Evolutionary conservation across 345 rosid genomes (phyloP).

Genomic region (Lenwebbia sp.): DNA sequence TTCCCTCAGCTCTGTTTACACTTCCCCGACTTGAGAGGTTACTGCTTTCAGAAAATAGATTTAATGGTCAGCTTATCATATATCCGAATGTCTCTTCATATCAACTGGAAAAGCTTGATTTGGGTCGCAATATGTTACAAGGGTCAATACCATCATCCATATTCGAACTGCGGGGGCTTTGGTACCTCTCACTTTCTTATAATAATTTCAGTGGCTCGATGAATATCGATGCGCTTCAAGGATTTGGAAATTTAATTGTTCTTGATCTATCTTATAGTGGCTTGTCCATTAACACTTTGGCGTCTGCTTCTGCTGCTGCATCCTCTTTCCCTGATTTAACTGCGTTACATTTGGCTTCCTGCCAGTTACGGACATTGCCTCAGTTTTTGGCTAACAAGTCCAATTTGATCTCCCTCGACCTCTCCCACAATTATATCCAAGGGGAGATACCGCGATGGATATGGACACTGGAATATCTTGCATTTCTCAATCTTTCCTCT

Average conservation of each 20-base stretch:
- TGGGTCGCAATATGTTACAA: conserved; percentile 23
- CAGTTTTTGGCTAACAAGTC: conserved; percentile 14
- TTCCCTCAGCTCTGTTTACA: conserved; percentile 10
- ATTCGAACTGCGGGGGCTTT: conserved; percentile 9
- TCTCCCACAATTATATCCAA: conserved; percentile 29
- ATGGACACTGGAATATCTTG: conserved; percentile 5
- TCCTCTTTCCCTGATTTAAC: too few relatives aligned
- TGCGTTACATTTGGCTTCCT: too few relatives aligned
- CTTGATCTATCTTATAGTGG: too few relatives aligned
- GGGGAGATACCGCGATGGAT: conserved; percentile 43
- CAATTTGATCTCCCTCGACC: conserved; percentile 9
- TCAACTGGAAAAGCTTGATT: conserved; percentile 14
- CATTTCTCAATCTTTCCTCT: conserved; percentile 17
- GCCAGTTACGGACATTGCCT: conserved; percentile 23
- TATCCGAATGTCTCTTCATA: not conserved
- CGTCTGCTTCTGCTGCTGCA: too few relatives aligned
- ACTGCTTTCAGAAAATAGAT: not conserved
- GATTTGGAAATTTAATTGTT: conserved; percentile 12
- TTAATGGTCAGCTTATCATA: conserved; percentile 7
- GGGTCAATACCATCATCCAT: conserved; percentile 17
- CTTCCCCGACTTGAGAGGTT: not conserved
- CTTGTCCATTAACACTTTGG: too few relatives aligned
- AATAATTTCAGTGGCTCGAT: conserved; percentile 33
- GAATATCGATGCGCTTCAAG: conserved; percentile 7
- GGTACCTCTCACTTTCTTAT: conserved; percentile 13